Percentiles rank a stretch among this genome's conserved stretches.
phyloP scores from a whole-genome alignment of 1,284 basidiomycete species.

The Apiotrichum laibachii region DNA sequence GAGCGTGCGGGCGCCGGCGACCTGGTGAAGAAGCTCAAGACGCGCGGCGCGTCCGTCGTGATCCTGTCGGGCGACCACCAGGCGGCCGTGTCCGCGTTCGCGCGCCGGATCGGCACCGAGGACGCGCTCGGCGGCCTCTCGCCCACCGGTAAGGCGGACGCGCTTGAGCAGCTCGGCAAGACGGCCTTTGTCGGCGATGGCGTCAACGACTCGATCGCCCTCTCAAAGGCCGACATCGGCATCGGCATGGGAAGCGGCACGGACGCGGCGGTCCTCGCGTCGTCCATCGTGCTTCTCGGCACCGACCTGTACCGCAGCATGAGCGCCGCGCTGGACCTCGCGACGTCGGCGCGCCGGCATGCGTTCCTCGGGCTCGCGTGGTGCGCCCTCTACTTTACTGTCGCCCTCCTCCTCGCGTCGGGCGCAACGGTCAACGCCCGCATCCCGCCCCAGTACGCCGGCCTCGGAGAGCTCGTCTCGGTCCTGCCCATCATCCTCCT shows the following conservation, averaged over 20 bases:
- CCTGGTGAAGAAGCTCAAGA: background rate
- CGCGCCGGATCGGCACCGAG: background rate
- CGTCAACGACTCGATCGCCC: constrained; percentile 36
- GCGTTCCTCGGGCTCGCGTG: constrained; percentile 13
- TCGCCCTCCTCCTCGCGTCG: background rate
- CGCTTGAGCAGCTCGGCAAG: background rate
- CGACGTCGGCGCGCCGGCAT: background rate
- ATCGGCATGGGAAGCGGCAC: constrained; percentile 7
- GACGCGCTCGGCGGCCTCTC: background rate
- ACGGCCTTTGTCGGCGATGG: constrained; percentile 32
- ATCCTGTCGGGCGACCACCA: constrained; percentile 4
- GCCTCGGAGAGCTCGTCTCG: constrained; percentile 12
- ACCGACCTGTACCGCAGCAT: constrained; percentile 6
- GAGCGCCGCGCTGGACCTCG: constrained; percentile 15
- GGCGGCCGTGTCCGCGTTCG: constrained; percentile 1
- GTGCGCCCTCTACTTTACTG: constrained; percentile 9
- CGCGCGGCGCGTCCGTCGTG: constrained; percentile 19
- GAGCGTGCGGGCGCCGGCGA: background rate
- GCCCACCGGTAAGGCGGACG: constrained; percentile 1
- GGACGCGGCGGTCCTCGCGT: constrained; percentile 22
- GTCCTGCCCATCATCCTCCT: constrained; percentile 7
- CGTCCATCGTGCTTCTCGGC: constrained; percentile 2
- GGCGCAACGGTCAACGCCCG: constrained; percentile 15
- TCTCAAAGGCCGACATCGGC: constrained; percentile 12
- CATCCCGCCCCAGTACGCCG: constrained; percentile 14